These are phyloP conservation scores for Quaeritorhiza haematococci DNA, from an alignment of 371 early-diverging fungal species.

Conservation along the genomic window DNA sequence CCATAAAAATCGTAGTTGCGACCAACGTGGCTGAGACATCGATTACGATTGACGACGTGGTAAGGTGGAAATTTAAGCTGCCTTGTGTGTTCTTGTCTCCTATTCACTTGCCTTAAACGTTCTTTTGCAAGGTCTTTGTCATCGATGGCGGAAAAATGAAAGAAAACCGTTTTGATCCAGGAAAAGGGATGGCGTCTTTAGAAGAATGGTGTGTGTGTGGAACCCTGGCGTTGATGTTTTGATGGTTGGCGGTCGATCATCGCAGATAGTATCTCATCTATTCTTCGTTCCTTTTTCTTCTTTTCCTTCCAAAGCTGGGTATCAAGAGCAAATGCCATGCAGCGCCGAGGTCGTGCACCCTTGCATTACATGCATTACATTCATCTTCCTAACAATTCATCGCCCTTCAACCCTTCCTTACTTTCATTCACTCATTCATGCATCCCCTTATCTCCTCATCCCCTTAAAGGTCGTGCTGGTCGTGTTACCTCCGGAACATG, in stretches of 20 bases:
- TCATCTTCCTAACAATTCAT: too few relatives aligned
- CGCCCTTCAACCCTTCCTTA: too few relatives aligned
- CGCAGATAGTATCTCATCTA: not conserved
- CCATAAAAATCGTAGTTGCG: conserved; percentile 45
- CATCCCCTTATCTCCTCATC: too few relatives aligned
- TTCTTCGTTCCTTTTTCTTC: not conserved
- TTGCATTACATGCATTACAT: too few relatives aligned
- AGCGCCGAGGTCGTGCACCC: conserved; percentile 35
- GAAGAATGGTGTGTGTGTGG: conserved; percentile 26
- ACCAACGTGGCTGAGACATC: conserved; percentile 63
- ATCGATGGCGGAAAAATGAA: conserved; percentile 35
- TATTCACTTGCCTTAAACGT: not conserved
- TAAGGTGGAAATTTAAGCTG: conserved; percentile 37
- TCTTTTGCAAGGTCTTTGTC: conserved; percentile 21
- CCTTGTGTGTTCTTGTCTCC: conserved; percentile 21
- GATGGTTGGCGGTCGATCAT: not conserved
- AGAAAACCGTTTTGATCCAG: conserved; percentile 36
- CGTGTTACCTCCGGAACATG: conserved; percentile 34
- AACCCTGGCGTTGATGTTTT: not conserved
- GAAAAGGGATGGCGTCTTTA: conserved; percentile 34
- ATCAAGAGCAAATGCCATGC: conserved; percentile 33
- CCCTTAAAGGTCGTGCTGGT: conserved; percentile 32
- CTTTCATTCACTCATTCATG: too few relatives aligned
- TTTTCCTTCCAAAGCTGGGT: conserved; percentile 25
- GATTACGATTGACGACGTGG: conserved; percentile 68